phyloP scores from a whole-genome alignment of 129 eudicot genomes.

The Silybum marianum region DNA sequence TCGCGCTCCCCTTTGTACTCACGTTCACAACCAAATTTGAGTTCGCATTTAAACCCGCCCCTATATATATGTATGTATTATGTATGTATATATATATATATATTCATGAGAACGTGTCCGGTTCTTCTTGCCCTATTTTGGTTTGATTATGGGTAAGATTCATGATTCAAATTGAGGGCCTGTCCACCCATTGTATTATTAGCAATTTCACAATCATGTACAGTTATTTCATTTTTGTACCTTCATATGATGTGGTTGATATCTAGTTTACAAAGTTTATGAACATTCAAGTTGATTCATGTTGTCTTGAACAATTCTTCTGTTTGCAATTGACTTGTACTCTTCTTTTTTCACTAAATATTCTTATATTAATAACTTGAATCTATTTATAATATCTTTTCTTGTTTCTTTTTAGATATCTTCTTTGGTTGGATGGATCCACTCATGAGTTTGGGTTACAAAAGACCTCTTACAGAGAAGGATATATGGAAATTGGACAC shows the following conservation, averaged over 20 bases:
- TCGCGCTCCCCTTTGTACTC: no score
- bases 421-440: conserved; percentile 83
- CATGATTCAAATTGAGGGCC: not conserved
- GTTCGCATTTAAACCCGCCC: no score
- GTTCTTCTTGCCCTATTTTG: not conserved
- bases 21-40: no score
- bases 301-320: not conserved
- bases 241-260: not conserved
- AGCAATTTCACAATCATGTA: not conserved
- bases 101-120: not conserved
- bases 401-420: conserved; percentile 46
- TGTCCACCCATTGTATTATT: no score
- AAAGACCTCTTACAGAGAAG: conserved; percentile 81
- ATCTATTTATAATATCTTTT: conserved; percentile 1
- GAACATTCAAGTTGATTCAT: not conserved
- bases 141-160: not conserved
- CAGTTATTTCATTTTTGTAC: not conserved
- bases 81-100: no score
- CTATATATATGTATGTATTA: no score
- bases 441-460: conserved; percentile 81
- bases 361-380: not conserved
- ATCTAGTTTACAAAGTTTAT: not conserved
- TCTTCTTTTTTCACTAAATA: not conserved
- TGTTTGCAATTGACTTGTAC: not conserved
- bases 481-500: conserved; percentile 92